phyloP scores from a whole-genome alignment of 208 protist genomes.

The Leishmania tropica region DNA sequence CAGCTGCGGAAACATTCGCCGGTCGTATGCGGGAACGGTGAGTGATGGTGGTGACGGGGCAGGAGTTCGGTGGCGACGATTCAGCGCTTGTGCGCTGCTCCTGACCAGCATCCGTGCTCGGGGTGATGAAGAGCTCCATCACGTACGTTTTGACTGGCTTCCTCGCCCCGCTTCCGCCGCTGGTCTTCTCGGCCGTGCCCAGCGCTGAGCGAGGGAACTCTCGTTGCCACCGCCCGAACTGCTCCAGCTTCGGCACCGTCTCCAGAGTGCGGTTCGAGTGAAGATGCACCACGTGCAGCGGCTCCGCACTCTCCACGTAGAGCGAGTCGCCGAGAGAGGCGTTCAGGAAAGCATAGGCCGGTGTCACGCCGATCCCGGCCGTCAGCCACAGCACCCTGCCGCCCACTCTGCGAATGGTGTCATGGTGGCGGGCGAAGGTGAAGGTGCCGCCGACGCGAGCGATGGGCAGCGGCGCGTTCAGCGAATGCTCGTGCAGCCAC shows the following conservation, averaged over 20 bases:
- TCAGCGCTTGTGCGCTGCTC: background rate
- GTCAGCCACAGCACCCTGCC: conserved; percentile 78
- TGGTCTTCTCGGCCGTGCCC: background rate
- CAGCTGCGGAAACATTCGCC: conserved; percentile 41
- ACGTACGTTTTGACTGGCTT: conserved; percentile 22
- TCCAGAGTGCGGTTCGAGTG: conserved; percentile 60
- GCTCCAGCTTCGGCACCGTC: conserved; percentile 51
- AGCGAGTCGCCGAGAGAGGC: conserved; percentile 35
- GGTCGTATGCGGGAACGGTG: conserved; percentile 36
- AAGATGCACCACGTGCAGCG: conserved; percentile 75
- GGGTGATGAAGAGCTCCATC: conserved; percentile 31
- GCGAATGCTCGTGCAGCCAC: conserved; percentile 62
- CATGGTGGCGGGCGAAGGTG: conserved; percentile 61
- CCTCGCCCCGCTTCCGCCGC: background rate
- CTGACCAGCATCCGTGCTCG: background rate
- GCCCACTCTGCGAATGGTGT: conserved; percentile 37
- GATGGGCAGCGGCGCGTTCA: conserved; percentile 62
- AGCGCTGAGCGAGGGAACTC: conserved; percentile 10
- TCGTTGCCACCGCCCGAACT: conserved; percentile 51
- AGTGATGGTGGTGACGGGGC: conserved; percentile 16
- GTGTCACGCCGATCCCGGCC: conserved; percentile 74
- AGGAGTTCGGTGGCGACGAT: background rate
- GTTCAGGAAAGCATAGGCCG: conserved; percentile 62
- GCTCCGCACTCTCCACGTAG: conserved; percentile 30
- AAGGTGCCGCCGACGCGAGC: conserved; percentile 57